Percentiles rank a stretch among this genome's conserved stretches.
Evolutionary conservation across 805 yeast genomes (phyloP).

Genomic region (Spathaspora gorwiae): DNA sequence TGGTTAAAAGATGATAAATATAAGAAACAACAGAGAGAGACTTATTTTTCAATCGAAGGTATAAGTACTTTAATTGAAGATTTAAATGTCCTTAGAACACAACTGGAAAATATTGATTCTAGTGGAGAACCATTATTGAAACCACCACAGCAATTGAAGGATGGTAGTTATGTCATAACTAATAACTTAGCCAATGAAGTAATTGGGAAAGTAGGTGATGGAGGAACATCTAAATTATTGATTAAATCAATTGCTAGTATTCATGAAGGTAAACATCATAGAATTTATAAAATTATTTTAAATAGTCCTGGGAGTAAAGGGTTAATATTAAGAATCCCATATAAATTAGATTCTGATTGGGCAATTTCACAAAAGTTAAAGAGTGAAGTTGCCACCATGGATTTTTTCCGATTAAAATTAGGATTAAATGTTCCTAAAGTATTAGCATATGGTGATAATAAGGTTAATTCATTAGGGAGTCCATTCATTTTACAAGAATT

Average conservation of each 20-base stretch:
- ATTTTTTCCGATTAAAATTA: slow-evolving; percentile 64
- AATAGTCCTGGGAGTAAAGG: slow-evolving; percentile 46
- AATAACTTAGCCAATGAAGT: slow-evolving; percentile 43
- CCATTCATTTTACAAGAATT: slow-evolving; percentile 82
- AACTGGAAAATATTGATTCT: slow-evolving; percentile 9
- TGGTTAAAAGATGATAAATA: slow-evolving; percentile 79
- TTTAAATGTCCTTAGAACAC: slow-evolving; percentile 35
- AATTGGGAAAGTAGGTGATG: slow-evolving; percentile 42
- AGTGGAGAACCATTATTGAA: slow-evolving; percentile 15
- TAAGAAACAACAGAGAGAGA: slow-evolving; percentile 73
- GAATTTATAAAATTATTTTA: slow-evolving; percentile 71
- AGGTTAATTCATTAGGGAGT: slow-evolving; percentile 57
- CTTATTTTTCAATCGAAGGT: slow-evolving; percentile 80
- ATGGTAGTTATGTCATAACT: slow-evolving; percentile 41
- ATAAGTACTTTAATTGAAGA: slow-evolving; percentile 49
- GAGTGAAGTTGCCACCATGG: slow-evolving; percentile 92
- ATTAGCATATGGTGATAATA: slow-evolving; percentile 57
- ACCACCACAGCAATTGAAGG: slow-evolving; percentile 36
- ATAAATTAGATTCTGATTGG: slow-evolving; percentile 63
- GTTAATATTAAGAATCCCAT: slow-evolving; percentile 81
- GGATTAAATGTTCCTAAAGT: slow-evolving; percentile 72
- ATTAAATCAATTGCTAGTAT: slow-evolving; percentile 74
- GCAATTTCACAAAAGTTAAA: slow-evolving; percentile 65
- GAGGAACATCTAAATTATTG: slow-evolving; percentile 36
- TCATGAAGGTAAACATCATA: slow-evolving; percentile 93